Conservation (phyloP, 139 green algal species). For the Edaphochlamys debaryana region DNA sequence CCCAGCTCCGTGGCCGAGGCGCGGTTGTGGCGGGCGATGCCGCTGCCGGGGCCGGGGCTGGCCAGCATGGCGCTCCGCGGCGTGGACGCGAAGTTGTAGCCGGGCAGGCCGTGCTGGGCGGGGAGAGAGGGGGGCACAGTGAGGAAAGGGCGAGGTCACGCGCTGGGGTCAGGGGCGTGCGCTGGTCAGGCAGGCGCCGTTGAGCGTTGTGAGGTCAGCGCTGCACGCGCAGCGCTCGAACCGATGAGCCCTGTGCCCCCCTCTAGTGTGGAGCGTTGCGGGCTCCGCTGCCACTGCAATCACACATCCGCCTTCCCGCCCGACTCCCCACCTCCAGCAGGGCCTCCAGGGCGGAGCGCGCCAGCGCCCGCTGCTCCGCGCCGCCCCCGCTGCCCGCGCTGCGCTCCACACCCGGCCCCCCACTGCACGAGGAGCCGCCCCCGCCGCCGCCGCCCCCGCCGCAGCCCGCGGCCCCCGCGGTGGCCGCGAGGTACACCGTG, state of each 20-base stretch:
- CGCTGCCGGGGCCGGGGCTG: not conserved
- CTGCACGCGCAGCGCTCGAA: too few species aligned
- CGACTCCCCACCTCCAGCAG: not conserved
- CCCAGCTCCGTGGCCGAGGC: not conserved
- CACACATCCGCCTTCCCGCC: too few species aligned
- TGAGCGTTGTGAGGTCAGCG: too few species aligned
- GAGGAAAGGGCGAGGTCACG: not conserved
- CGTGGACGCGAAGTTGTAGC: not conserved
- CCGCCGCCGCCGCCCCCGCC: not conserved
- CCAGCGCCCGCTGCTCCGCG: conserved; percentile 3
- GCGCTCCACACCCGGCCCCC: too few species aligned
- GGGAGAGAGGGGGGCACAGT: too few species aligned
- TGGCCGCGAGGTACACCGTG: conserved; percentile 65
- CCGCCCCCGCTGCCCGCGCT: not conserved
- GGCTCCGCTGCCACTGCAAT: too few species aligned
- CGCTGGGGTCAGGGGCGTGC: not conserved
- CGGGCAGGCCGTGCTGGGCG: conserved; percentile 32
- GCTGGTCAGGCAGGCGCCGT: not conserved
- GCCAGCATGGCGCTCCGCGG: too few species aligned
- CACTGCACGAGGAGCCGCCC: not conserved
- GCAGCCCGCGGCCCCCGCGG: conserved; percentile 1
- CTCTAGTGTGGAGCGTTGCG: too few species aligned
- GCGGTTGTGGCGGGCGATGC: not conserved
- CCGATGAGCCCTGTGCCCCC: too few species aligned
- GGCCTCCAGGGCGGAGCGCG: conserved; percentile 2